Evolutionary conservation across 768 basidiomycete species (phyloP).

Genomic region (Lanmaoa rubissima): DNA sequence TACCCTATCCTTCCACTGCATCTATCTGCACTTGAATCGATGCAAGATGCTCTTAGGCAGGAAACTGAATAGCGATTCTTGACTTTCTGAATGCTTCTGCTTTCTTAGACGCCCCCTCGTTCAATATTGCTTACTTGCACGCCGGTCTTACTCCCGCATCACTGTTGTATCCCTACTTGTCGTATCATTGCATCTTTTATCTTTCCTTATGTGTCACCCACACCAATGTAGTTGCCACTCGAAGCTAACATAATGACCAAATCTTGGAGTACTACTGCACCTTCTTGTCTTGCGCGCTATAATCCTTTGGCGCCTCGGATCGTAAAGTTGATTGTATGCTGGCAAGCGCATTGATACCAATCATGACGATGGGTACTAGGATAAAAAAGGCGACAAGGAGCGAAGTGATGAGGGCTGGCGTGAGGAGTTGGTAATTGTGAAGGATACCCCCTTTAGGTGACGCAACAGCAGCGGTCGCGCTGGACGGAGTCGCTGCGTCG

Average conservation of each 20-base stretch:
- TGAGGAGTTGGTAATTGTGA: constrained; percentile 72
- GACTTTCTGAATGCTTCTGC: neutral
- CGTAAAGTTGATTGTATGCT: constrained; percentile 72
- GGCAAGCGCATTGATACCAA: constrained; percentile 64
- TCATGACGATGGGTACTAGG: constrained; percentile 60
- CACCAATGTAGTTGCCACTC: constrained; percentile 18
- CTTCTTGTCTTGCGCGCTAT: constrained; percentile 71
- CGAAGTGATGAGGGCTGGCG: constrained; percentile 66
- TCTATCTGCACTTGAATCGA: constrained; percentile 66
- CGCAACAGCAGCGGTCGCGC: constrained; percentile 28
- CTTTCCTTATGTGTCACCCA: constrained; percentile 15
- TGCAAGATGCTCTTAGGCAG: constrained; percentile 43
- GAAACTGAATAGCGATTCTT: constrained; percentile 24
- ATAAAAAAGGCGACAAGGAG: constrained; percentile 67
- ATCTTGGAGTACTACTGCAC: constrained; percentile 50
- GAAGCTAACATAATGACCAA: constrained; percentile 15
- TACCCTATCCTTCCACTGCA: constrained; percentile 68
- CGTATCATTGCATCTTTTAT: constrained; percentile 25
- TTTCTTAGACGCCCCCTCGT: constrained; percentile 14
- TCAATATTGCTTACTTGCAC: constrained; percentile 11
- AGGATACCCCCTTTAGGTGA: constrained; percentile 58
- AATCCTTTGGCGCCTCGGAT: constrained; percentile 63
- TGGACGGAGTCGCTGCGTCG: constrained; percentile 21
- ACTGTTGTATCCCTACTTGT: constrained; percentile 31
- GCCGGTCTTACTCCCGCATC: constrained; percentile 15